Base-by-base conservation (phyloP, 306 rosid species). In the Gillenia trifoliata region DNA sequence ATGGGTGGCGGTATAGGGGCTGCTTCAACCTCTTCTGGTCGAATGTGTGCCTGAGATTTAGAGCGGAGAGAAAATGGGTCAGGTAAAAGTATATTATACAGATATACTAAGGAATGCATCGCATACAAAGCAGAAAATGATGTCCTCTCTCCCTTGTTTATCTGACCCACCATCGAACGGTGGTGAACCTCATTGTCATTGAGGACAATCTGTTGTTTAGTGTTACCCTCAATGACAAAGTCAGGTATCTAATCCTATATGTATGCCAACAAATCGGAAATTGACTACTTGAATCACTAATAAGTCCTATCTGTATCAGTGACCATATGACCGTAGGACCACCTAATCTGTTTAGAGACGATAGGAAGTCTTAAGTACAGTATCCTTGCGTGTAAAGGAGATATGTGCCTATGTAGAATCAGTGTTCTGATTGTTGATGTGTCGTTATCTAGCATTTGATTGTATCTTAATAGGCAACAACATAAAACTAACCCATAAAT, bases 1-100 rank as follows among this genome's bases (percentile, higher is more conserved):
- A 92, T 73, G 98, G 99, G 84, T 95, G 98, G 74, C 98, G 99
- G 93, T 95, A 92, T 29, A 95, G 96, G 4, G 97, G 98, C 75
- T 95, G 98, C 81, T 95, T 95, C 93, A 95, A 81, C 80, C 99
- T 92, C 98, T 92, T 90, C 77, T 95, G 99, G 86, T 95, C 99
- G 72, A 95, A 95, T 25, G 97, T 95, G 73, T 95, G 99, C 87
- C 99, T 92, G 91, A 68, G 73, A 78, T 74, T 85, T 76, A 71
- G 68, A 25, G 31, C 47, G n/a, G 64, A 55, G 64, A 70, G 29
- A 29, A 11, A 57, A 36, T 70, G 29, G 43, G 80, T 79, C 40
- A 74, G 49, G 54, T 6, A 22, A 60, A 70, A 73, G 55, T 57
- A 8, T 45, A 72, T 55, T 57, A 16, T 66, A 31, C 36, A 59